A percentile compares a stretch with the other conserved stretches of the same genome.
These are phyloP conservation scores for Erodium chrysanthum DNA, from an alignment of 441 rosid genomes.

Conservation along the genomic window DNA sequence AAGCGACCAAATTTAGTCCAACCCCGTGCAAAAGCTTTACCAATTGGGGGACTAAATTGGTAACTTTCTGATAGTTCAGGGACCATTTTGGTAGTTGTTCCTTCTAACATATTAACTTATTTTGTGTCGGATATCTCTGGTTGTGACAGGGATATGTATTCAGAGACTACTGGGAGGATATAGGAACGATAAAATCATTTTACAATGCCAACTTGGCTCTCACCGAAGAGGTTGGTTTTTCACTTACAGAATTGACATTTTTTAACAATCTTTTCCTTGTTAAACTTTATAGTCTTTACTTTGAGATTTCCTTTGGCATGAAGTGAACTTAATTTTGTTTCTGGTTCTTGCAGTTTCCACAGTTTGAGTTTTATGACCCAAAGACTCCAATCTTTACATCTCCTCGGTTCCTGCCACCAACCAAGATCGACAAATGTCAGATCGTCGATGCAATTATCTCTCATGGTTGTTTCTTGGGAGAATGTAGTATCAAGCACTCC, in stretches of 20 bases:
- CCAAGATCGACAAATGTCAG: constrained; percentile 76
- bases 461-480: constrained; percentile 87
- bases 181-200: constrained; percentile 75
- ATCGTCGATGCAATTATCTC: constrained; percentile 69
- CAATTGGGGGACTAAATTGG: neutral
- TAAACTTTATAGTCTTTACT: neutral
- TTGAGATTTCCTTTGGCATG: too few species aligned
- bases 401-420: constrained; percentile 75
- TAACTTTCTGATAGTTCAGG: neutral
- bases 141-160: constrained; percentile 50
- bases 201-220: constrained; percentile 86
- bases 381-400: constrained; percentile 82
- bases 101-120: neutral
- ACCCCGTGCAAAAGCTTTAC: neutral
- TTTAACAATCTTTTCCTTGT: neutral
- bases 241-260: neutral
- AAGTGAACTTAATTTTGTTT: neutral
- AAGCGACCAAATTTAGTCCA: neutral
- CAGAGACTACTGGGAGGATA: constrained; percentile 91
- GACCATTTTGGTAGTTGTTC: neutral
- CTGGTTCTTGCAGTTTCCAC: constrained; percentile 43
- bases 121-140: neutral
- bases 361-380: constrained; percentile 75
- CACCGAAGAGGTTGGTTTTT: constrained; percentile 56
- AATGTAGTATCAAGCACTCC: constrained; percentile 57